phyloP scores from a whole-genome alignment of 2,329 filamentous ascomycete species.

The Ascochyta pisi region DNA sequence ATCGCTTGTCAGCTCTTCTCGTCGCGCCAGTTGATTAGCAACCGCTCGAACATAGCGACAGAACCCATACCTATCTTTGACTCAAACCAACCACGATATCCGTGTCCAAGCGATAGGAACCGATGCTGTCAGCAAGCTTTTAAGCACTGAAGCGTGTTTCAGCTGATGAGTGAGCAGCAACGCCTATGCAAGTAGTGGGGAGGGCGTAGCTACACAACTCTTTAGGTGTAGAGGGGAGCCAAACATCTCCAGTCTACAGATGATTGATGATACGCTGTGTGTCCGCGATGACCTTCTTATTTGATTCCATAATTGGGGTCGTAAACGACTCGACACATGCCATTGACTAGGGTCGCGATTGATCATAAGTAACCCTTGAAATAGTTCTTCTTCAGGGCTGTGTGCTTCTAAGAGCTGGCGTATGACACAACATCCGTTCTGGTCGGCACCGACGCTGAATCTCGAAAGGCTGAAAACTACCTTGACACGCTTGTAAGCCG shows the following conservation, averaged over 20 bases:
- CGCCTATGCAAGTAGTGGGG: conserved; percentile 54
- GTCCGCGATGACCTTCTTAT: conserved; percentile 63
- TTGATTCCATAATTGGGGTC: conserved; percentile 57
- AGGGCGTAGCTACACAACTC: conserved; percentile 67
- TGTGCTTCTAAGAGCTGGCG: conserved; percentile 61
- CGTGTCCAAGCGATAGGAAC: conserved; percentile 69
- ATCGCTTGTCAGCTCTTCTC: conserved; percentile 50
- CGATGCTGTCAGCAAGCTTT: conserved; percentile 67
- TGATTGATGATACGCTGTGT: conserved; percentile 58
- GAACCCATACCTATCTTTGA: conserved; percentile 60
- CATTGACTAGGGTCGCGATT: conserved; percentile 27
- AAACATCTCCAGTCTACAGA: conserved; percentile 54
- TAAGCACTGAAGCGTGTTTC: conserved; percentile 66
- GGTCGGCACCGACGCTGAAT: conserved; percentile 52
- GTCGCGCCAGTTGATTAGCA: conserved; percentile 59
- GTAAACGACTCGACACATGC: conserved; percentile 64
- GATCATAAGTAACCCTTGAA: conserved; percentile 66
- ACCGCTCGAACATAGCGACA: conserved; percentile 60
- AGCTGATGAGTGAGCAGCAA: conserved; percentile 9
- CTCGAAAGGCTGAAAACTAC: conserved; percentile 54
- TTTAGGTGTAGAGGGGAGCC: conserved; percentile 64
- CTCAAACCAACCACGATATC: conserved; percentile 59
- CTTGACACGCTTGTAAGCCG: conserved; percentile 55
- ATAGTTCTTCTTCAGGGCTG: conserved; percentile 68
- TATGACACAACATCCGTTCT: conserved; percentile 53